A percentile compares a stretch with the other conserved stretches of the same genome.
Evolutionary conservation across 1,284 basidiomycete species (phyloP).

Genomic region (Ceratobasidium papillatum): DNA sequence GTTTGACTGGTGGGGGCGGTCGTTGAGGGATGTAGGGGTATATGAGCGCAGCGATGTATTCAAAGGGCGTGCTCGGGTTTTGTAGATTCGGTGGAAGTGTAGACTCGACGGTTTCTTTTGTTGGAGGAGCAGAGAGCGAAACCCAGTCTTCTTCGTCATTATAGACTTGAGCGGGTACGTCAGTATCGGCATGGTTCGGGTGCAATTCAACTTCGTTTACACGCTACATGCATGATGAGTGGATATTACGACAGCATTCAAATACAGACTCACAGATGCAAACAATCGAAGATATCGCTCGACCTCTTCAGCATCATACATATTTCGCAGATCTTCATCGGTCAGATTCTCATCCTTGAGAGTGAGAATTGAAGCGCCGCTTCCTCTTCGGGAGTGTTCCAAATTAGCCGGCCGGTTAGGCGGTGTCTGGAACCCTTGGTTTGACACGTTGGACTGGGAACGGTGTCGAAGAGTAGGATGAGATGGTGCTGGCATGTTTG

Average conservation of each 20-base stretch:
- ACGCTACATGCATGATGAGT: constrained; percentile 3
- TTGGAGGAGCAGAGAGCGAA: not conserved
- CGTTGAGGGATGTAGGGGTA: constrained; percentile 14
- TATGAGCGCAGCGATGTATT: constrained; percentile 15
- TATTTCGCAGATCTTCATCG: constrained; percentile 37
- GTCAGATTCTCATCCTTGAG: constrained; percentile 37
- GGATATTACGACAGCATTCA: not conserved
- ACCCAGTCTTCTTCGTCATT: constrained; percentile 28
- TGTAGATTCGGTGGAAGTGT: constrained; percentile 23
- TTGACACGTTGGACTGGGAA: not conserved
- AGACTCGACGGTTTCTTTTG: not conserved
- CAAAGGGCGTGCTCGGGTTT: constrained; percentile 20
- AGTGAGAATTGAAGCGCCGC: constrained; percentile 23
- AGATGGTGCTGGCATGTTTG: not conserved
- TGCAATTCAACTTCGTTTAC: constrained; percentile 33
- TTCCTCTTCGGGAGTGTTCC: constrained; percentile 12
- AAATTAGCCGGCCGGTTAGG: not conserved
- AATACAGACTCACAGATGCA: constrained; percentile 27
- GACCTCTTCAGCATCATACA: constrained; percentile 43
- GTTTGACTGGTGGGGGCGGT: constrained; percentile 5
- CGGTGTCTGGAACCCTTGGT: not conserved
- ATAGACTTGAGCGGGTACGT: not conserved
- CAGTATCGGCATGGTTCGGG: constrained; percentile 8
- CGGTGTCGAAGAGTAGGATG: constrained; percentile 24
- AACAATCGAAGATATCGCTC: constrained; percentile 40